Evolutionary conservation across 768 basidiomycete species (phyloP).

Genomic region (Galerina sulciceps): DNA sequence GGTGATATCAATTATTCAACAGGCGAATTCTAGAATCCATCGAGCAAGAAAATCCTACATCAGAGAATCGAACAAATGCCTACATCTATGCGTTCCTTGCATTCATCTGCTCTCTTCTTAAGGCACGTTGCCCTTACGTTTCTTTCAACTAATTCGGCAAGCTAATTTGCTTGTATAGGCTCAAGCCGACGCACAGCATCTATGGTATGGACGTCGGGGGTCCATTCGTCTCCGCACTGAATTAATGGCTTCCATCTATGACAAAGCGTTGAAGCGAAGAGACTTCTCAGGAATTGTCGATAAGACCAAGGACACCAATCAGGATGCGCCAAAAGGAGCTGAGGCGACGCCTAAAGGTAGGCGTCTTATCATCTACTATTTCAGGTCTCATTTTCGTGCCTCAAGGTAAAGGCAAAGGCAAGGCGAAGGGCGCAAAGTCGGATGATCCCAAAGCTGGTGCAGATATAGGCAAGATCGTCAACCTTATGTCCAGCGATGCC

Average conservation of each 20-base stretch:
- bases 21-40: slow-evolving; percentile 67
- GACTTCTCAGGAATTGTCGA: slow-evolving; percentile 80
- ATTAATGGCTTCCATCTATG: slow-evolving; percentile 88
- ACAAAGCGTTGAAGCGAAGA: slow-evolving; percentile 83
- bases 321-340: too few species aligned
- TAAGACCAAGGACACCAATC: slow-evolving; percentile 24
- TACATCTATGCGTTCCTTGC: slow-evolving; percentile 84
- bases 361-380: background rate
- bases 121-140: slow-evolving; percentile 43
- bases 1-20: background rate
- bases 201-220: slow-evolving; percentile 81
- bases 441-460: slow-evolving; percentile 75
- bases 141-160: background rate
- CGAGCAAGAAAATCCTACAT: slow-evolving; percentile 43
- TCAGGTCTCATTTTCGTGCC: background rate
- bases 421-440: slow-evolving; percentile 30
- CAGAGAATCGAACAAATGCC: slow-evolving; percentile 58
- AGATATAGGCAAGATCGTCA: slow-evolving; percentile 88
- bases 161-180: slow-evolving; percentile 35
- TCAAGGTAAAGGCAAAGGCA: background rate
- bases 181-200: slow-evolving; percentile 71
- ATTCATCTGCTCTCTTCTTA: slow-evolving; percentile 56
- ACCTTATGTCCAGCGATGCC: slow-evolving; percentile 83
- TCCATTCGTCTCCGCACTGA: slow-evolving; percentile 74
- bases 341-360: too few species aligned